Conservation (phyloP, 768 basidiomycete species). For the Boletus bicolor region DNA sequence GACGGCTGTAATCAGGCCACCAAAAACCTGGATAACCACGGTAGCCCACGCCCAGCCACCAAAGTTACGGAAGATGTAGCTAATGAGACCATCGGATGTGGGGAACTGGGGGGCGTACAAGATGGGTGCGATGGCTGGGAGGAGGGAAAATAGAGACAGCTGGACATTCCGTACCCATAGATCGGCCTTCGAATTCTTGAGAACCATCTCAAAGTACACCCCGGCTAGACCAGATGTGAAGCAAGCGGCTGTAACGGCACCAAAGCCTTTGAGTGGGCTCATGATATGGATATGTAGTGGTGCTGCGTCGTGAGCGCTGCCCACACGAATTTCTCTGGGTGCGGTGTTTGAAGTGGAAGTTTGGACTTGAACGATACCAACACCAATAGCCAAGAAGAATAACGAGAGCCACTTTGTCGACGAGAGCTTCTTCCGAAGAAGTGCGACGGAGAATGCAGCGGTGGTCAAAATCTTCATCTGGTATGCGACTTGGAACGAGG, state of each 20-base stretch:
- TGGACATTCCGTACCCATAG: conserved; percentile 92
- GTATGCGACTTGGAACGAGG: conserved; percentile 96
- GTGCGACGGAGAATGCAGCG: conserved; percentile 83
- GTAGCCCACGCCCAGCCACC: conserved; percentile 95
- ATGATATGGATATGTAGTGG: conserved; percentile 65
- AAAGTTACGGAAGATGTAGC: conserved; percentile 78
- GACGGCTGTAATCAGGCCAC: conserved; percentile 89
- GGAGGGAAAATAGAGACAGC: conserved; percentile 82
- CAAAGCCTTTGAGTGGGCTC: conserved; percentile 78
- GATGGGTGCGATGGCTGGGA: conserved; percentile 85
- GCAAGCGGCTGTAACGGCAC: conserved; percentile 81
- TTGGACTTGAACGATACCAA: conserved; percentile 94
- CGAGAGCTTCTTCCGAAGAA: conserved; percentile 73
- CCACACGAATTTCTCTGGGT: conserved; percentile 44
- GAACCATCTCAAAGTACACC: conserved; percentile 93
- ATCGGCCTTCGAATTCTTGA: conserved; percentile 80
- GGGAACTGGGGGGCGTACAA: conserved; percentile 48
- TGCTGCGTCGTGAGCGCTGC: conserved; percentile 66
- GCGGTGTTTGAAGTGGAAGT: conserved; percentile 39
- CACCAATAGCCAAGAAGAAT: conserved; percentile 85
- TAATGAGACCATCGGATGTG: conserved; percentile 48
- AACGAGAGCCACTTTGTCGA: conserved; percentile 83
- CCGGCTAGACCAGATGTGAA: conserved; percentile 89
- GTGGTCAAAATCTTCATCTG: conserved; percentile 99
- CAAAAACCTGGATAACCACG: conserved; percentile 84